Evolutionary conservation across 2,329 filamentous ascomycete genomes (phyloP).

Genomic region (Alternaria panax): DNA sequence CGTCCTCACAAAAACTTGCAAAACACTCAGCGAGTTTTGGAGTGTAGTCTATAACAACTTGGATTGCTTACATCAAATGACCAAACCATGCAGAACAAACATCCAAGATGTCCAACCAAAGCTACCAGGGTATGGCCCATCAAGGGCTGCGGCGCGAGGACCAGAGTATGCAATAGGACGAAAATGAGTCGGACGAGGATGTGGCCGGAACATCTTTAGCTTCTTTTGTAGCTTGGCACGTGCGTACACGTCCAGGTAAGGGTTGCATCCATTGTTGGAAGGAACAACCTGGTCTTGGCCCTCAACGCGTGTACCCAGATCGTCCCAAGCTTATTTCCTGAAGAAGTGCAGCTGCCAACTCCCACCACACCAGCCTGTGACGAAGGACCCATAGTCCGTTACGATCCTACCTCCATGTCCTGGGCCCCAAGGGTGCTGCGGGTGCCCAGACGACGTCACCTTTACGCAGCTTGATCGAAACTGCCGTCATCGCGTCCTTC

Average conservation of each 20-base stretch:
- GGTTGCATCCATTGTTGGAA: background rate
- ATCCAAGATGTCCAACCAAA: background rate
- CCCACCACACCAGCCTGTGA: too few relatives aligned
- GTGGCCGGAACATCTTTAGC: background rate
- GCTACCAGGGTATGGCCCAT: background rate
- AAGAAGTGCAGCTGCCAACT: background rate
- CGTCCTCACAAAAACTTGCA: background rate
- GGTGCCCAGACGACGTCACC: background rate
- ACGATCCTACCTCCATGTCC: background rate
- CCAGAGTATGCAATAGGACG: background rate
- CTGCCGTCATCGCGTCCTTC: background rate
- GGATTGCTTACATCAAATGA: background rate
- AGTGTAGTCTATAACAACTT: background rate
- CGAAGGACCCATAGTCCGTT: background rate
- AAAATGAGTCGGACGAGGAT: background rate
- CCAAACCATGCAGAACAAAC: background rate
- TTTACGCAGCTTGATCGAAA: background rate
- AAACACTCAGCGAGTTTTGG: too few relatives aligned
- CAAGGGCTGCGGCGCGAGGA: background rate
- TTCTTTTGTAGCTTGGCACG: background rate
- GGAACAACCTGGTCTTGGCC: background rate
- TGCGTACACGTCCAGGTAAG: background rate
- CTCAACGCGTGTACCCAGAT: background rate
- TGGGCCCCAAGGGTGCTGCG: background rate
- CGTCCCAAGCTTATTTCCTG: background rate